Conservation (phyloP, 805 yeast genomes). For the Candida bentonensis region DNA sequence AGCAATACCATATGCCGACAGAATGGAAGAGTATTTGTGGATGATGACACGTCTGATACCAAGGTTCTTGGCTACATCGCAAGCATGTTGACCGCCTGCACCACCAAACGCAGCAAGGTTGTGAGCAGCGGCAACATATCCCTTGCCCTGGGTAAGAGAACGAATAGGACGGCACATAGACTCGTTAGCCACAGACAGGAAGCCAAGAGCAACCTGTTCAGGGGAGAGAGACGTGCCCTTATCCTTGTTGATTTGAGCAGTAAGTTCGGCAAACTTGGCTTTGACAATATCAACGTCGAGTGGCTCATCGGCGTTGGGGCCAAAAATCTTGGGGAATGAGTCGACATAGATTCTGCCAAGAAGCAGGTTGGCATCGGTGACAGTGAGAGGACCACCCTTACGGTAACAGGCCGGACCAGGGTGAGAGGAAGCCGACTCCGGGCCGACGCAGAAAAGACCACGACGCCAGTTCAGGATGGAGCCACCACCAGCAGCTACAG, state of each 20-base stretch:
- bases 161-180: conserved; percentile 87
- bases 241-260: conserved; percentile 42
- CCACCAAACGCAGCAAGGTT: conserved; percentile 79
- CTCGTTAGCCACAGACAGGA: conserved; percentile 71
- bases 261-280: conserved; percentile 36
- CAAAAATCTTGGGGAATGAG: conserved; percentile 69
- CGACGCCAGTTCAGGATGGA: conserved; percentile 52
- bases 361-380: conserved; percentile 71
- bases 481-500: conserved; percentile 82
- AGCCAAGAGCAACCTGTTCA: conserved; percentile 68
- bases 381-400: conserved; percentile 71
- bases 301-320: conserved; percentile 62
- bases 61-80: conserved; percentile 55
- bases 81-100: conserved; percentile 88
- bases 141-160: conserved; percentile 73
- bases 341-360: conserved; percentile 62
- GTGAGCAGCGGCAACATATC: conserved; percentile 52
- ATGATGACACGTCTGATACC: conserved; percentile 58
- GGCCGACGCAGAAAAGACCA: conserved; percentile 71
- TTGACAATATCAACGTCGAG: conserved; percentile 43
- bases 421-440: conserved; percentile 75
- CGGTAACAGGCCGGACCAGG: conserved; percentile 86
- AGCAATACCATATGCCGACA: conserved; percentile 82
- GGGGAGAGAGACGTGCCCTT: conserved; percentile 29
- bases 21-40: conserved; percentile 69